A percentile compares a stretch with the other conserved stretches of the same genome.
Conservation (phyloP, 768 basidiomycete genomes). For the Rossbeevera mucosa region DNA sequence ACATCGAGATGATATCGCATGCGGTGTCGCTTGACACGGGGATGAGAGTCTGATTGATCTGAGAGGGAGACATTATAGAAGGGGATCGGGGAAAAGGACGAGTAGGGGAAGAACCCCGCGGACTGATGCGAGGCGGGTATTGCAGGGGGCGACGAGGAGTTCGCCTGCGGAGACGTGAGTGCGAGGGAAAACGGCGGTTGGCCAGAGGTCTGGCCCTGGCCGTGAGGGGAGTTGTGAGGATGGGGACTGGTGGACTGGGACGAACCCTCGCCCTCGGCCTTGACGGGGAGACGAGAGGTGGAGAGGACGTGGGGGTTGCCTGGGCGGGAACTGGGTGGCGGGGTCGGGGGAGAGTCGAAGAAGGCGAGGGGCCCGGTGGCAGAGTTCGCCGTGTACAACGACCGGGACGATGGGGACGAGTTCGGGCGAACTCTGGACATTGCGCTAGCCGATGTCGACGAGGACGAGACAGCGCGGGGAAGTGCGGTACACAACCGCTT, state of each 20-base stretch:
- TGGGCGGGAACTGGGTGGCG: slow-evolving; percentile 39
- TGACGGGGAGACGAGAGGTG: slow-evolving; percentile 41
- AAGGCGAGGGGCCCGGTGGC: slow-evolving; percentile 34
- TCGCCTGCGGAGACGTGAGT: slow-evolving; percentile 40
- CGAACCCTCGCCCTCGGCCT: slow-evolving; percentile 44
- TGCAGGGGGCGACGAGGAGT: slow-evolving; percentile 27
- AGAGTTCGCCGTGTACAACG: slow-evolving; percentile 37
- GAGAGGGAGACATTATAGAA: slow-evolving; percentile 25
- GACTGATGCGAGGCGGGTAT: slow-evolving; percentile 29
- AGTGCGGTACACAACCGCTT: slow-evolving; percentile 48
- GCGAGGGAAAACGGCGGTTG: slow-evolving; percentile 39
- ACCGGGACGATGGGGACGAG: slow-evolving; percentile 36
- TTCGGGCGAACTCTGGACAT: slow-evolving; percentile 43
- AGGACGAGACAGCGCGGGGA: slow-evolving; percentile 30
- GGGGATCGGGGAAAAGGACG: slow-evolving; percentile 31
- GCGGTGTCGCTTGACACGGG: slow-evolving; percentile 29
- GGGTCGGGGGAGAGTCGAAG: slow-evolving; percentile 38
- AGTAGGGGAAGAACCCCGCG: slow-evolving; percentile 34
- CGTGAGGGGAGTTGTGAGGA: slow-evolving; percentile 33
- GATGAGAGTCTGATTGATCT: slow-evolving; percentile 27
- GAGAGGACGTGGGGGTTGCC: slow-evolving; percentile 37
- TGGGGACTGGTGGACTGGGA: slow-evolving; percentile 27
- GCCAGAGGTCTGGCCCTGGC: slow-evolving; percentile 31
- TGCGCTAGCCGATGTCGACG: slow-evolving; percentile 28
- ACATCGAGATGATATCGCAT: slow-evolving; percentile 57